These are phyloP conservation scores for Starmerella riodocensis DNA, from an alignment of 805 yeast species.

Conservation along the genomic window DNA sequence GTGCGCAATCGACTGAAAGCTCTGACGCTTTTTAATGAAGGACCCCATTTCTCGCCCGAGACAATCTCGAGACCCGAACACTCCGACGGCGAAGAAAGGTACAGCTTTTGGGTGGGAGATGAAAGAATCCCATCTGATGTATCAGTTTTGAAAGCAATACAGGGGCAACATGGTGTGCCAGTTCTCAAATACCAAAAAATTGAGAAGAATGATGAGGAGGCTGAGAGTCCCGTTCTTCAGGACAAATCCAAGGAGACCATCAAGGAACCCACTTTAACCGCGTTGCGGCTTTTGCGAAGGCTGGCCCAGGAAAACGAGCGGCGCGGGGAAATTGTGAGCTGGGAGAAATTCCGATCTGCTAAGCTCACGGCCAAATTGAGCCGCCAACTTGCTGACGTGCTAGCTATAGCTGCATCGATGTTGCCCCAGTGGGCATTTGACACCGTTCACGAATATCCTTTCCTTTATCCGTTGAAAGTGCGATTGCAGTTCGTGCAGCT, in stretches of 20 bases:
- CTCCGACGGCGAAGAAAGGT: background rate
- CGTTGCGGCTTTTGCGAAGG: slow-evolving; percentile 5
- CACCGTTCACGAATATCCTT: slow-evolving; percentile 62
- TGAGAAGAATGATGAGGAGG: slow-evolving; percentile 2
- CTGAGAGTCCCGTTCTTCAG: background rate
- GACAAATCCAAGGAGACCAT: background rate
- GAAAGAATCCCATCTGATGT: slow-evolving; percentile 4
- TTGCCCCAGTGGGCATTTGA: slow-evolving; percentile 75
- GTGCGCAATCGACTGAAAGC: slow-evolving; percentile 2
- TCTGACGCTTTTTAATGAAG: no score
- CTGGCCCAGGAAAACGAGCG: slow-evolving; percentile 8
- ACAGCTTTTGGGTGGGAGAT: slow-evolving; percentile 5
- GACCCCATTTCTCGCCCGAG: no score
- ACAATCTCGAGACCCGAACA: no score
- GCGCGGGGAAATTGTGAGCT: slow-evolving; percentile 5
- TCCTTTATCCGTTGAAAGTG: slow-evolving; percentile 72
- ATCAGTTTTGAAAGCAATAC: slow-evolving; percentile 8
- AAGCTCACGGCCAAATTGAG: slow-evolving; percentile 76
- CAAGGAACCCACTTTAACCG: background rate
- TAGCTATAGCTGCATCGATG: slow-evolving; percentile 73
- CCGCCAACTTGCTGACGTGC: slow-evolving; percentile 78
- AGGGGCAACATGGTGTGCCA: slow-evolving; percentile 1
- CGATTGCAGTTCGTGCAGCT: slow-evolving; percentile 66
- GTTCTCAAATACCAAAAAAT: slow-evolving; percentile 1
- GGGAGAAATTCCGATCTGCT: slow-evolving; percentile 27